Evolutionary conservation across 2,329 filamentous ascomycete species (phyloP).

Genomic region (Hymenoscyphus fructigenus): DNA sequence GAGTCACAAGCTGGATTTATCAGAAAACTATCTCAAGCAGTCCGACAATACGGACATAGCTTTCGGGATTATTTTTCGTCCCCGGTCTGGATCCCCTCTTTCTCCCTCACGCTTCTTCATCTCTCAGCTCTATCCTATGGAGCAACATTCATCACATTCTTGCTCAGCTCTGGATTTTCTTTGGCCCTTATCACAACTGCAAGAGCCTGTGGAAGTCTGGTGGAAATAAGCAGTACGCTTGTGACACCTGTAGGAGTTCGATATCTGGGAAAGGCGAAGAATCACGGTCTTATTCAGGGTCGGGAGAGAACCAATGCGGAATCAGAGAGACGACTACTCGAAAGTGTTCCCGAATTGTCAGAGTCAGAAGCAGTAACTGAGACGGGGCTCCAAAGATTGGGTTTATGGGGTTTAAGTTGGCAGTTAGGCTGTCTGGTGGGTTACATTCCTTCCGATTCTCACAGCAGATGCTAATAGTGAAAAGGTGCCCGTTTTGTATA

Average conservation of each 20-base stretch:
- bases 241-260: conserved; percentile 50
- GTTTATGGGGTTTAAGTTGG: conserved; percentile 44
- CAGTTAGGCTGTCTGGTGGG: conserved; percentile 43
- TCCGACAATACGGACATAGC: conserved; percentile 33
- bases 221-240: conserved; percentile 55
- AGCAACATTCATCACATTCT: conserved; percentile 55
- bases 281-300: conserved; percentile 31
- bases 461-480: background rate
- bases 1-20: background rate
- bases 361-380: conserved; percentile 26
- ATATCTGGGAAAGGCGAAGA: conserved; percentile 34
- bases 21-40: conserved; percentile 7
- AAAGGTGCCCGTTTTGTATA: conserved; percentile 39
- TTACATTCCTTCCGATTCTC: background rate
- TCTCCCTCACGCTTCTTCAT: conserved; percentile 51
- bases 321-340: conserved; percentile 23
- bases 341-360: conserved; percentile 16
- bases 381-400: conserved; percentile 40
- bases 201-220: conserved; percentile 46
- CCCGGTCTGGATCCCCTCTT: conserved; percentile 45
- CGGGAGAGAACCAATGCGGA: conserved; percentile 22
- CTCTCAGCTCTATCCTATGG: conserved; percentile 55
- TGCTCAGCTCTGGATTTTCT: conserved; percentile 50
- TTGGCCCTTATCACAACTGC: conserved; percentile 48
- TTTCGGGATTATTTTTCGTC: conserved; percentile 41